Percentiles rank a stretch among this genome's conserved stretches.
Conservation (phyloP, 139 green algal genomes). For the Chlamydomonas incerta region DNA sequence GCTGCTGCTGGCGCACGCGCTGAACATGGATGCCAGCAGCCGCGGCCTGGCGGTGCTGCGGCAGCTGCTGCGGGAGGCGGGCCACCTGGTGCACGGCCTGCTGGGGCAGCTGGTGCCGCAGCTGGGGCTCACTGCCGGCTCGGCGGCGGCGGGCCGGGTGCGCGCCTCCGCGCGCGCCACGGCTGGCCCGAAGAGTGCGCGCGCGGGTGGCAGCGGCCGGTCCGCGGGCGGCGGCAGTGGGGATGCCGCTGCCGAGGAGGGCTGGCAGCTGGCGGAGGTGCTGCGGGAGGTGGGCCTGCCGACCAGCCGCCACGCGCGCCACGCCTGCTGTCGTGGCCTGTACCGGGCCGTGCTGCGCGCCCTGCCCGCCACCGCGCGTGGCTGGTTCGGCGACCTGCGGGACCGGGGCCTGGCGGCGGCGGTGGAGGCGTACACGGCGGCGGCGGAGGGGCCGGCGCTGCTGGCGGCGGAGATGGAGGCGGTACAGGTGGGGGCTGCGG, state of each 20-base stretch:
- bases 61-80: slow-evolving; percentile 24
- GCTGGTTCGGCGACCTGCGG: slow-evolving; percentile 89
- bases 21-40: slow-evolving; percentile 3
- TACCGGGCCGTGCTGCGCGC: slow-evolving; percentile 76
- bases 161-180: not conserved
- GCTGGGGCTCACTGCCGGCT: slow-evolving; percentile 4
- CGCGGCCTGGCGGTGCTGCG: slow-evolving; percentile 3
- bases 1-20: slow-evolving; percentile 64
- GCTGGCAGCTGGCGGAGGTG: slow-evolving; percentile 33
- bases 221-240: not conserved
- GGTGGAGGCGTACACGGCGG: slow-evolving; percentile 88
- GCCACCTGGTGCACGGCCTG: slow-evolving; percentile 17
- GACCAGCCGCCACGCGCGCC: not conserved
- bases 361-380: slow-evolving; percentile 80
- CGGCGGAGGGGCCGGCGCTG: slow-evolving; percentile 78
- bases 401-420: slow-evolving; percentile 64
- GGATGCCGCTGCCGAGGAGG: not conserved
- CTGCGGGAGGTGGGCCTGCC: slow-evolving; percentile 44
- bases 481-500: slow-evolving; percentile 50
- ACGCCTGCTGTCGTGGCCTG: slow-evolving; percentile 37
- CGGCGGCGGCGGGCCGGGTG: not conserved
- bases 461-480: slow-evolving; percentile 82
- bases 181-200: too few relatives aligned
- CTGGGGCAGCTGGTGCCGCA: slow-evolving; percentile 21
- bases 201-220: not conserved